Base-by-base conservation (phyloP, 78 protist species). In the Dictyostelium brefeldianum region DNA sequence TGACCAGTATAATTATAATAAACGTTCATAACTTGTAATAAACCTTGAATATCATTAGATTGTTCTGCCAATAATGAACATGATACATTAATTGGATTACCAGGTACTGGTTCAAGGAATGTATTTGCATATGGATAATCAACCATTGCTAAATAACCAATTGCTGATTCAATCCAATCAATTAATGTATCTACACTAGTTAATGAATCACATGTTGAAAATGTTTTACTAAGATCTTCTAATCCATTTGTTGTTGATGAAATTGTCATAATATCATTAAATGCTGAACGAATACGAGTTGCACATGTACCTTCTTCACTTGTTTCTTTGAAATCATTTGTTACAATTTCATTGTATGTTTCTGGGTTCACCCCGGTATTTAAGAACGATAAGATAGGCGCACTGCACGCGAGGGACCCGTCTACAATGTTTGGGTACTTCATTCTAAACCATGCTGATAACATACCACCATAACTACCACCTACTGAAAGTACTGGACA, bases 381-480 rank as follows among this genome's bases (percentile, higher is more conserved):
- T 12, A 78, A 48, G 36, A 75, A 78, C 17, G 47, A 81, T 15
- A 59, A 71, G 20, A 96, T 89, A 3, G 97, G 97, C 12, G 95
- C 95, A 3, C 78, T 11, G 97, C 89, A 5, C n/a, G 97, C 89
- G 18, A 95, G 46, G 7, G 95, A 89, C n/a, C 91, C 97, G 46
- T 90, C 92, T 9, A 95, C 74, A 17, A 83, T 54, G 20, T 53
- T 53, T 12, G 97, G 97, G 25, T 90, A 80, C 20, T 79, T 77
- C 70, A 95, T 67, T 6, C 97, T 50, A 11, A 62, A 48, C 90
- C 90, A 95, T 12, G 74, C 73, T 1, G 93, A 56, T 11, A 95
- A 51, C 95, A 91, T 83, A 14, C 97, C 97, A 8, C 95, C 95
- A 80, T 95, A 95, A 0, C 78, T 48, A 14, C 97, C 97, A 59